Evolutionary conservation across 768 basidiomycete genomes (phyloP).

Genomic region (Astraeus odoratus): DNA sequence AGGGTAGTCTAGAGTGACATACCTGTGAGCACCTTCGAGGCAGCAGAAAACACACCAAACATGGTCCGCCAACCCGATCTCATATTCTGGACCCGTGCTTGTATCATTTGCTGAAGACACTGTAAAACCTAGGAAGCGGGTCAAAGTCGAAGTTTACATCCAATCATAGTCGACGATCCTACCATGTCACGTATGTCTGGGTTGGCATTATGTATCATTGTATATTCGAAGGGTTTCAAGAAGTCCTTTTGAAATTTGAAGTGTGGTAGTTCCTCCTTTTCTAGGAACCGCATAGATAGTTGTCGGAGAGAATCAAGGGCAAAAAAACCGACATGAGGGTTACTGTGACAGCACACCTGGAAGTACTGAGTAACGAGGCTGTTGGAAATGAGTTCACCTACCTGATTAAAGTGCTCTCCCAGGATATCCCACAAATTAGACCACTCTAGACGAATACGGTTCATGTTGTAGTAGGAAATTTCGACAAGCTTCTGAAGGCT

Average conservation of each 20-base stretch:
- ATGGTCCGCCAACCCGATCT: conserved; percentile 99
- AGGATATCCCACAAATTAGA: conserved; percentile 96
- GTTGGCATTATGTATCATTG: conserved; percentile 94
- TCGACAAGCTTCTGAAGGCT: conserved; percentile 97
- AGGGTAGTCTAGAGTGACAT: conserved; percentile 11
- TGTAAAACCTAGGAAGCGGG: conserved; percentile 66
- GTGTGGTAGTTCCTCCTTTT: conserved; percentile 96
- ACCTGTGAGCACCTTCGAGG: conserved; percentile 89
- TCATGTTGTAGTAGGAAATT: conserved; percentile 99
- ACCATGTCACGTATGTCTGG: conserved; percentile 97
- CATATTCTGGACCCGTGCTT: conserved; percentile 89
- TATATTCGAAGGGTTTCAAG: conserved; percentile 94
- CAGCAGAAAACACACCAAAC: conserved; percentile 97
- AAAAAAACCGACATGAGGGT: conserved; percentile 93
- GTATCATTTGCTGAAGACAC: conserved; percentile 98
- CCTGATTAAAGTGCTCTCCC: conserved; percentile 98
- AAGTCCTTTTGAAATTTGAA: conserved; percentile 99
- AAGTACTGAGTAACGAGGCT: conserved; percentile 8
- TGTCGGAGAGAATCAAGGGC: conserved; percentile 95
- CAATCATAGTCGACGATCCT: conserved; percentile 6
- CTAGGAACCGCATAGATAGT: conserved; percentile 95
- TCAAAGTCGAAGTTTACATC: background rate
- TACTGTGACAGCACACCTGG: conserved; percentile 97
- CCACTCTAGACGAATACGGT: conserved; percentile 96
- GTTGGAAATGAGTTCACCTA: conserved; percentile 20